phyloP scores from a whole-genome alignment of 2,329 filamentous ascomycete species.

The Cladophialophora carrionii region DNA sequence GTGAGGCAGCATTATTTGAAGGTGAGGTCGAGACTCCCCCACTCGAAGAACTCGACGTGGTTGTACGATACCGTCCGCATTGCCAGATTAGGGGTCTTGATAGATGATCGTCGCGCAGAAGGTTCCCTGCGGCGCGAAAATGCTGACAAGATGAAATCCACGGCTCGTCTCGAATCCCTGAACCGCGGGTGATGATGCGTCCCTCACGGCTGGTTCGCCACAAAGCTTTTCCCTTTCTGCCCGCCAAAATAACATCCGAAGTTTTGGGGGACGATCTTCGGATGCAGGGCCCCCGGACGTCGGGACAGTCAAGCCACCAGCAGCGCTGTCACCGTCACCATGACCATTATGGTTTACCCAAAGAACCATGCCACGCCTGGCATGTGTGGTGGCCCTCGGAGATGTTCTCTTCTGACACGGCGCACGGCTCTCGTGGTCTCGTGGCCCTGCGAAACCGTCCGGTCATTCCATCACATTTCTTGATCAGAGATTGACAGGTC shows the following conservation, averaged over 20 bases:
- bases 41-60: not conserved
- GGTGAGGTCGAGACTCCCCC: not conserved
- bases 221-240: not conserved
- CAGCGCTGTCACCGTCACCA: not conserved
- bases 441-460: not conserved
- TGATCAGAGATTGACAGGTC: constrained; percentile 20
- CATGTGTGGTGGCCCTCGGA: not conserved
- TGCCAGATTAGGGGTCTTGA: not conserved
- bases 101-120: not conserved
- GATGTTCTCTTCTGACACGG: not conserved
- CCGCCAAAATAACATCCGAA: constrained; percentile 1
- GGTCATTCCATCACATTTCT: not conserved
- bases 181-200: too few species aligned
- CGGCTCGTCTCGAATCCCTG: not conserved
- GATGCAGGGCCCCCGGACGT: not conserved
- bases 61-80: not conserved
- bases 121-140: not conserved
- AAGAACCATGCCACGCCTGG: too few species aligned
- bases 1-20: not conserved
- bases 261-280: not conserved
- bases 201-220: not conserved
- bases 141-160: not conserved
- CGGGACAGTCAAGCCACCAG: not conserved
- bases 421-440: not conserved
- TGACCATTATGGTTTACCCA: not conserved